These are phyloP conservation scores for Prosopis cineraria DNA, from an alignment of 306 rosid genomes.

Conservation along the genomic window DNA sequence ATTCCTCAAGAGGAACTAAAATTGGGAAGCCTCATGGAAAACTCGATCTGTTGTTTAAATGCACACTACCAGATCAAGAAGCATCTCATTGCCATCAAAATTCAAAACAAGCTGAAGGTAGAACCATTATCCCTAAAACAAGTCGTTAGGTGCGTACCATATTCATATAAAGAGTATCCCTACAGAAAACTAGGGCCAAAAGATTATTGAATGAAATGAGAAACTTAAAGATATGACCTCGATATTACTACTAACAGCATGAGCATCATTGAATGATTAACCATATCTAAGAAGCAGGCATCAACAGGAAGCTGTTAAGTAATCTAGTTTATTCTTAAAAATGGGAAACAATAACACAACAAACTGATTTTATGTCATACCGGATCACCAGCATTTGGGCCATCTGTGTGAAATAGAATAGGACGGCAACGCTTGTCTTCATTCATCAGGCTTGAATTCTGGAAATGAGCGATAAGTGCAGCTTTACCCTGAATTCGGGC, in stretches of 20 bases:
- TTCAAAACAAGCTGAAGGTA: conserved; percentile 20
- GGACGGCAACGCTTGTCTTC: conserved; percentile 84
- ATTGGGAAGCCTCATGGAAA: conserved; percentile 19
- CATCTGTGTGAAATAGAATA: conserved; percentile 72
- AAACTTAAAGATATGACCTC: not conserved
- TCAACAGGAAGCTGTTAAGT: not conserved
- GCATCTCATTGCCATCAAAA: conserved; percentile 15
- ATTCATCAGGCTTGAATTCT: conserved; percentile 79
- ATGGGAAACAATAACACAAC: conserved; percentile 21
- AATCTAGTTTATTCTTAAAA: conserved; percentile 6
- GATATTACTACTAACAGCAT: not conserved
- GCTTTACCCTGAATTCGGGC: conserved; percentile 77
- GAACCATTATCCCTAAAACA: not conserved
- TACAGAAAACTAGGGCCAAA: not conserved
- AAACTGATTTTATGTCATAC: conserved; percentile 41
- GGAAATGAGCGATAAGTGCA: conserved; percentile 73
- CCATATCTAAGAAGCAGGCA: conserved; percentile 13
- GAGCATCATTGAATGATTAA: not conserved
- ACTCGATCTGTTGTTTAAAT: not conserved
- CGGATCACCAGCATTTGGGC: conserved; percentile 82
- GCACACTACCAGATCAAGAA: conserved; percentile 3
- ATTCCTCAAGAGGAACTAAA: not conserved
- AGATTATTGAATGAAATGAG: not conserved
- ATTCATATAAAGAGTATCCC: not conserved
- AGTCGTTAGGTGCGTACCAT: not conserved